phyloP scores from a whole-genome alignment of 2,329 filamentous ascomycete genomes.

The Madurella fahalii region DNA sequence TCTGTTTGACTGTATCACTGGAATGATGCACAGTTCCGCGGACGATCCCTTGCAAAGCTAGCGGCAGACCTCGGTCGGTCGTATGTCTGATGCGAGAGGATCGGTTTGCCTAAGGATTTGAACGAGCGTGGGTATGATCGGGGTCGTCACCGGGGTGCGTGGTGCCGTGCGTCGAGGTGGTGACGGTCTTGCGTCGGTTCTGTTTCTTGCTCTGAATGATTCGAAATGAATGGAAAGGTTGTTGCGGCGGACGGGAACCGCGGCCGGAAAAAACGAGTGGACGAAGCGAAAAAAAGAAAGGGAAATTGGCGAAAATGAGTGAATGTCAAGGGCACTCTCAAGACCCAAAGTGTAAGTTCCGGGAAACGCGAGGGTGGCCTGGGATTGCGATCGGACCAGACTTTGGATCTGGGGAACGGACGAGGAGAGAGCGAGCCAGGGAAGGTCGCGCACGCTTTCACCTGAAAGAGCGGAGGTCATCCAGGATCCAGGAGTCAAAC shows the following conservation, averaged over 20 bases:
- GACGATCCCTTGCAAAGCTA: constrained; percentile 13
- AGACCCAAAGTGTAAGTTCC: background rate
- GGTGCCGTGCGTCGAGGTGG: background rate
- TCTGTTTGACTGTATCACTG: constrained; percentile 6
- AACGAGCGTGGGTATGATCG: background rate
- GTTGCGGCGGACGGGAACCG: background rate
- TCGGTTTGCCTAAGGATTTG: background rate
- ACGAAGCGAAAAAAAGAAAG: constrained; percentile 18
- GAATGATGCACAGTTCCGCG: constrained; percentile 23
- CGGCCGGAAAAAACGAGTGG: constrained; percentile 21
- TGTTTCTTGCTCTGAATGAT: background rate
- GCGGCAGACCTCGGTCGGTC: constrained; percentile 7
- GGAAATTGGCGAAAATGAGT: constrained; percentile 8
- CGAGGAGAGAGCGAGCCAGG: constrained; percentile 10
- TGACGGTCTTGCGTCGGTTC: constrained; percentile 15
- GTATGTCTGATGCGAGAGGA: background rate
- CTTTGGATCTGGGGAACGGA: constrained; percentile 23
- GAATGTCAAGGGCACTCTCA: constrained; percentile 5
- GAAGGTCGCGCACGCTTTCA: constrained; percentile 20
- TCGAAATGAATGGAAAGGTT: background rate
- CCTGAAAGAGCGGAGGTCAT: constrained; percentile 19
- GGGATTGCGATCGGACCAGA: constrained; percentile 12
- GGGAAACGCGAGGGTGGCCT: background rate
- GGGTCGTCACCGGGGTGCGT: background rate
- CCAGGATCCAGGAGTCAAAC: constrained; percentile 17